These are phyloP conservation scores for Kwoniella newhampshirensis DNA, from an alignment of 768 basidiomycete genomes.

Conservation along the genomic window DNA sequence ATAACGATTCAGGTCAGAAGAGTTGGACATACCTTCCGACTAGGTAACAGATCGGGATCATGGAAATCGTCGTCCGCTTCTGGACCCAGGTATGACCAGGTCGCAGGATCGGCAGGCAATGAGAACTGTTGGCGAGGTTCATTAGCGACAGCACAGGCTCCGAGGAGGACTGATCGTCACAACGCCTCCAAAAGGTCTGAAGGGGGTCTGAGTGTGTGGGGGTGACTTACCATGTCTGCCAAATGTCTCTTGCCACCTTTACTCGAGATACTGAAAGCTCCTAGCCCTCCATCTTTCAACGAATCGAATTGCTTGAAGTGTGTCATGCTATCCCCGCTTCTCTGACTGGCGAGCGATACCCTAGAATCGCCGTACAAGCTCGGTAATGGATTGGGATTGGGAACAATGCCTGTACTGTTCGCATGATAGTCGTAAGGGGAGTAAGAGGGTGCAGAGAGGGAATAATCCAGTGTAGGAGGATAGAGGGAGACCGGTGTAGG, in stretches of 20 bases:
- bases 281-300: slow-evolving; percentile 19
- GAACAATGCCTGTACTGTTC: neutral
- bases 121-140: slow-evolving; percentile 28
- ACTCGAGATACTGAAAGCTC: slow-evolving; percentile 41
- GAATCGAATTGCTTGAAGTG: slow-evolving; percentile 40
- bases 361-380: slow-evolving; percentile 34
- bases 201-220: neutral
- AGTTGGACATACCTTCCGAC: slow-evolving; percentile 12
- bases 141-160: neutral
- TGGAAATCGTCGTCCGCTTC: slow-evolving; percentile 52
- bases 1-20: too few relatives aligned
- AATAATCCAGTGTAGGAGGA: slow-evolving; percentile 39
- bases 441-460: slow-evolving; percentile 30
- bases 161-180: neutral
- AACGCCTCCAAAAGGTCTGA: neutral
- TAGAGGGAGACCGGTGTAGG: slow-evolving; percentile 25
- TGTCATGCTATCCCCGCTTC: slow-evolving; percentile 39
- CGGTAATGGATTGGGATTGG: slow-evolving; percentile 22
- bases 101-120: slow-evolving; percentile 45
- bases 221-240: slow-evolving; percentile 39
- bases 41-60: slow-evolving; percentile 37
- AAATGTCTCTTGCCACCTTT: slow-evolving; percentile 42
- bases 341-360: slow-evolving; percentile 26
- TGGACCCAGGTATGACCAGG: slow-evolving; percentile 45
- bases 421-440: slow-evolving; percentile 29